phyloP scores from a whole-genome alignment of 495 filamentous ascomycete species.

The Aspergillus mulundensis region DNA sequence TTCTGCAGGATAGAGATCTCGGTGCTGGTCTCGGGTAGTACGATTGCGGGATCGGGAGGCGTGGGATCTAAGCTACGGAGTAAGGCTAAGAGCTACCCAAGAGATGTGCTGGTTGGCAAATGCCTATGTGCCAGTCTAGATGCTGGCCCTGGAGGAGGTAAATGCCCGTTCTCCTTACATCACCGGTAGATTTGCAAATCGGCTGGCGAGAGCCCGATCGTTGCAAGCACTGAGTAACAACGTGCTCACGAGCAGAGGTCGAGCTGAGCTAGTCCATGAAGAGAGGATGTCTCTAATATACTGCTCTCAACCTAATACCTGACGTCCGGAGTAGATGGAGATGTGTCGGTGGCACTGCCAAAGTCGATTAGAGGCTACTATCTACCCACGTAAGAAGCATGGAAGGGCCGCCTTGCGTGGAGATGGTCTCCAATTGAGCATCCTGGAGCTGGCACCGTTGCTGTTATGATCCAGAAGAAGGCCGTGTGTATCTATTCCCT shows the following conservation, averaged over 20 bases:
- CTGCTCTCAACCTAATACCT: background rate
- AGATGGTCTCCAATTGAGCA: conserved; percentile 5
- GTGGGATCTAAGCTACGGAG: background rate
- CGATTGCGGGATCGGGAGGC: conserved; percentile 4
- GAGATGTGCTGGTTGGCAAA: background rate
- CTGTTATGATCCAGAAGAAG: background rate
- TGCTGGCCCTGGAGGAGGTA: background rate
- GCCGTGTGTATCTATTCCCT: background rate
- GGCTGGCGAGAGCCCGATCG: background rate
- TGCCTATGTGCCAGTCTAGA: background rate
- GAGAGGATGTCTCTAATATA: background rate
- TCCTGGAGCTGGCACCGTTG: background rate
- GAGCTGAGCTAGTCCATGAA: background rate
- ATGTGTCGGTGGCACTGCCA: background rate
- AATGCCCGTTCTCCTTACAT: background rate
- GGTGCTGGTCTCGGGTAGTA: background rate
- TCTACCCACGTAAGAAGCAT: conserved; percentile 13
- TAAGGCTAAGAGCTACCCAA: background rate
- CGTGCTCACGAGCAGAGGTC: background rate
- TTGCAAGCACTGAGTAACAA: background rate
- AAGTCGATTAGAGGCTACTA: background rate
- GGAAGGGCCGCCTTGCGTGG: conserved; percentile 9
- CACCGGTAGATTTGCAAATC: background rate
- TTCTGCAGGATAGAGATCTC: conserved; percentile 1
- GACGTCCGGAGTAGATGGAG: background rate